Evolutionary conservation across 2,329 filamentous ascomycete genomes (phyloP), one percentile per base, ranked within the genome.

Genomic region (Pseudogymnoascus sp.): DNA sequence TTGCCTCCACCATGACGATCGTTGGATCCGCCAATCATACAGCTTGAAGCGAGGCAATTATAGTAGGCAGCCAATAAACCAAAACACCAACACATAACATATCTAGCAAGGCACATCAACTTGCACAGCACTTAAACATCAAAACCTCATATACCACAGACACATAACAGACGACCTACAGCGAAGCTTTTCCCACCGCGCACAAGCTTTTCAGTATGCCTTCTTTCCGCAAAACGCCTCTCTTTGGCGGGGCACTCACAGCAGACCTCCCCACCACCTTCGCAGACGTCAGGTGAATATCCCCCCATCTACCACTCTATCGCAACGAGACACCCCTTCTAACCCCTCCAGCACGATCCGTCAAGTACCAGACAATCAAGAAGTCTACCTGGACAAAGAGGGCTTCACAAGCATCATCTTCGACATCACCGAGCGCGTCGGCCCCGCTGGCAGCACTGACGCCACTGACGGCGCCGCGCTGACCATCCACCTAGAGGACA

Each of bases 361-460:
- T 65, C 83, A 91, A 75, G 85, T 92, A 4, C 89, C 89, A 59
- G 87, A 93, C 72, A 89, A 95, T 74, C 92, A 97, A 77, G 93
- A 97, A 79, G 88, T 97, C 68, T 96, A 86, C 77, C 87, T 97
- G 70, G 91, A 95, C 72, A 81, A 84, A 66, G 82, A 88, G 65
- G 92, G 91, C 58, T 92, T 92, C 74, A 90, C 90, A 2, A 92
- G 84, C 75, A 86, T 96, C 72, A 92, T 96, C 68, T 83, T 97
- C 74, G 93, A 97, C 70, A 90, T 97, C 70, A 88, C 89, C 61
- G 88, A 97, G 77, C 88, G 89, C 61, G 87, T 96, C 21, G 82
- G 84, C 63, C 72, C 74, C 11, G 69, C 82, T 4, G 78, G 80
- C 31, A 77, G 75, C 41, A 75, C 78, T 1, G 78, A 84, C 15